Conservation (phyloP, 352 stramenopile species). For the Pythium sukuiense region DNA sequence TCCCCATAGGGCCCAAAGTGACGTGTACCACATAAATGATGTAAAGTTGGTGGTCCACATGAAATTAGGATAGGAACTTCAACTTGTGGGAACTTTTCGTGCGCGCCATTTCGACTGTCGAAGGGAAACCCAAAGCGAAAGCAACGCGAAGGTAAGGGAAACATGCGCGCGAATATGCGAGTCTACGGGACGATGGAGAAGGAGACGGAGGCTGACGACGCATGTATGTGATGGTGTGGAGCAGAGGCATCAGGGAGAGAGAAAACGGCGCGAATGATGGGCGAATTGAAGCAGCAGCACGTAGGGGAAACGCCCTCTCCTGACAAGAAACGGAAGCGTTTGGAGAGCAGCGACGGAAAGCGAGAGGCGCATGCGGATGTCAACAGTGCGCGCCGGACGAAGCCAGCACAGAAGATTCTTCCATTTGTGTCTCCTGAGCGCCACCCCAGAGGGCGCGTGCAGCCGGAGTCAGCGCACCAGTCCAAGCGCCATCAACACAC, state of each 20-base stretch:
- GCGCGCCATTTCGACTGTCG: neutral
- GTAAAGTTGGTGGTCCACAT: constrained; percentile 9
- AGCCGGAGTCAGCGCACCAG: neutral
- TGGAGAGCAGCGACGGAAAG: neutral
- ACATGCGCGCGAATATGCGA: neutral
- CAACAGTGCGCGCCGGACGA: neutral
- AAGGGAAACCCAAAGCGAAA: constrained; percentile 9
- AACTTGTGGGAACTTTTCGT: constrained; percentile 5
- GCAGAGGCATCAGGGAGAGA: neutral
- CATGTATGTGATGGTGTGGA: neutral
- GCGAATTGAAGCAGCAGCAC: neutral
- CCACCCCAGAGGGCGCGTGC: neutral
- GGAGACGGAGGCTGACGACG: neutral
- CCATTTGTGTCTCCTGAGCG: constrained; percentile 28
- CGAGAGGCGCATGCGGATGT: neutral
- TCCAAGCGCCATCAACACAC: neutral
- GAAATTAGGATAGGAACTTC: constrained; percentile 17
- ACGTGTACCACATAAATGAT: neutral
- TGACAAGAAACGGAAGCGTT: neutral
- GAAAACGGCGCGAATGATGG: neutral
- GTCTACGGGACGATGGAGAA: neutral
- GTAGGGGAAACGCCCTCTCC: neutral
- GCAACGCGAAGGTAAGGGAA: constrained; percentile 7
- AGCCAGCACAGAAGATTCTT: constrained; percentile 11
- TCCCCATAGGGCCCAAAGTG: constrained; percentile 5